These are phyloP conservation scores for Murraya paniculata DNA, from an alignment of 345 rosid species.

Conservation along the genomic window DNA sequence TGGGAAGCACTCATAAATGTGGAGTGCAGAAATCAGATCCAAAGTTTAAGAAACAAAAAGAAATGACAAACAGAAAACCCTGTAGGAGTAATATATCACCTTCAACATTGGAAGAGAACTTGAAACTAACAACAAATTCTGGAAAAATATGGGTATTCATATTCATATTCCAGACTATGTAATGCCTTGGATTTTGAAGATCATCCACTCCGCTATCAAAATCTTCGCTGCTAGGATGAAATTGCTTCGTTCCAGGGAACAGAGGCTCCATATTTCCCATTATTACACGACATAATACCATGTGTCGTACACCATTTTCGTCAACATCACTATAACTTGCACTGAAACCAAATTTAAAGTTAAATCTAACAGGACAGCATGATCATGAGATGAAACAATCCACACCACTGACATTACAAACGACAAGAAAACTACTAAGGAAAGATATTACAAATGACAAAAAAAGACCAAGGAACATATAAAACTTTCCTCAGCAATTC, in stretches of 20 bases:
- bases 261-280: slow-evolving; percentile 86
- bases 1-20: not conserved
- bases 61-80: not conserved
- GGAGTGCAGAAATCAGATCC: slow-evolving; percentile 1
- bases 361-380: slow-evolving; percentile 13
- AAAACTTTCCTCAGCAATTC: not conserved
- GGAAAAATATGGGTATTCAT: slow-evolving; percentile 79
- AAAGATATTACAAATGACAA: too few species aligned
- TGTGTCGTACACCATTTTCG: slow-evolving; percentile 65
- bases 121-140: slow-evolving; percentile 91
- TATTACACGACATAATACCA: slow-evolving; percentile 80
- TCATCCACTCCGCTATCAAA: slow-evolving; percentile 88
- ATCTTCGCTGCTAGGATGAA: slow-evolving; percentile 57
- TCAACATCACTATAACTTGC: slow-evolving; percentile 82
- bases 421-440: not conserved
- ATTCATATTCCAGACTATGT: slow-evolving; percentile 82
- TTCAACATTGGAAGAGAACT: slow-evolving; percentile 52
- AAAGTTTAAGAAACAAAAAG: not conserved
- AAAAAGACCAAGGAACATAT: not conserved
- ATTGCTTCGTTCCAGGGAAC: slow-evolving; percentile 50
- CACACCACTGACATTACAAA: not conserved
- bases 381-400: not conserved
- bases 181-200: slow-evolving; percentile 56
- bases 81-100: slow-evolving; percentile 54
- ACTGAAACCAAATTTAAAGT: slow-evolving; percentile 45